Percentiles rank a stretch among this genome's conserved stretches.
Evolutionary conservation across 2,329 filamentous ascomycete genomes (phyloP).

Genomic region (Truncatella angustata): DNA sequence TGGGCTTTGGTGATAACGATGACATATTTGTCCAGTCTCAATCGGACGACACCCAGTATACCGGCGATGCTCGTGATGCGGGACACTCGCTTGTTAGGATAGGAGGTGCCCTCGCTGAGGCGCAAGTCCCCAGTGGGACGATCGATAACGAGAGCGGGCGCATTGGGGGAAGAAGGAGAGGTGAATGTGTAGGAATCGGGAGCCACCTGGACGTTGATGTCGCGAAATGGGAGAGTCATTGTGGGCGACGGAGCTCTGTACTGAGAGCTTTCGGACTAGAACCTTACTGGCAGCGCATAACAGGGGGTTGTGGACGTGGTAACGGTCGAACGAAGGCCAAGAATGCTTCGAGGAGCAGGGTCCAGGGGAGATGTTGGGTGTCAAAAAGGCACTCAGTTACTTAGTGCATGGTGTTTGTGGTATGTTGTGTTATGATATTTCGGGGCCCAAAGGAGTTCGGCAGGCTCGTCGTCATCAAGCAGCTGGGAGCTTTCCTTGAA

Average conservation of each 20-base stretch:
- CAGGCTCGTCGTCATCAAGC: neutral
- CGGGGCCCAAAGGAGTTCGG: too few relatives aligned
- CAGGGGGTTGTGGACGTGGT: too few relatives aligned
- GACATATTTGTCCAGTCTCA: conserved; percentile 95
- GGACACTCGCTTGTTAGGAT: conserved; percentile 68
- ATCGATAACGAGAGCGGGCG: conserved; percentile 84
- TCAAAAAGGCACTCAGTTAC: too few relatives aligned
- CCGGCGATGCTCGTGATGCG: conserved; percentile 89
- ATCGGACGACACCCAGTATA: conserved; percentile 89
- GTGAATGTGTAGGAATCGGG: conserved; percentile 93
- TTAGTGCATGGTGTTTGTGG: neutral
- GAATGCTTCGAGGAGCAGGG: neutral
- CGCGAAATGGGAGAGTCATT: conserved; percentile 70
- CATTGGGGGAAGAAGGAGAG: conserved; percentile 88
- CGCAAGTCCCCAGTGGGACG: conserved; percentile 88
- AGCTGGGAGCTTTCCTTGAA: neutral
- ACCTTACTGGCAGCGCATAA: neutral
- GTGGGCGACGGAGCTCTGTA: conserved; percentile 14
- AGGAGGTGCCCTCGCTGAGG: conserved; percentile 74
- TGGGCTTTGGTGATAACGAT: conserved; percentile 94
- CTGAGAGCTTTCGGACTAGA: neutral
- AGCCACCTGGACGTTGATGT: conserved; percentile 95
- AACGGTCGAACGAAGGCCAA: too few relatives aligned
- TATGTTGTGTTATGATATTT: neutral
- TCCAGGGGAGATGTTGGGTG: neutral